Evolutionary conservation across 1,284 basidiomycete genomes (phyloP).

Genomic region (Porodaedalea pini): DNA sequence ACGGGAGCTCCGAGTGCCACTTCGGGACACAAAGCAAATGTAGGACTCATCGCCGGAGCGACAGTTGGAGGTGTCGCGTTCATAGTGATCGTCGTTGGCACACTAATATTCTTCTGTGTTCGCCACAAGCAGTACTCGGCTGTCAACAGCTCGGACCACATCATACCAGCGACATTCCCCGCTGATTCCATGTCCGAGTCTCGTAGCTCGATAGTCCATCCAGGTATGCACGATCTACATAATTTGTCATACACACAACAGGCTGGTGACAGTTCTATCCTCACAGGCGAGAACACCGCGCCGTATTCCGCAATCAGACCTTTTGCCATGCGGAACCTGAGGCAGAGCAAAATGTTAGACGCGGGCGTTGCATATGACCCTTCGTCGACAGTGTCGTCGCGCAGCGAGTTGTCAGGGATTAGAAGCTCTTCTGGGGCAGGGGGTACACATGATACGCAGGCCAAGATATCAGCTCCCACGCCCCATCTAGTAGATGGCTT

Average conservation of each 20-base stretch:
- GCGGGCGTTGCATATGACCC: background rate
- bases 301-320: background rate
- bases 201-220: background rate
- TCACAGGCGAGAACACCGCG: background rate
- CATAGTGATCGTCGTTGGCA: background rate
- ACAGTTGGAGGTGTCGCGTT: conserved; percentile 1
- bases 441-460: too few relatives aligned
- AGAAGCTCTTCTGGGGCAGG: background rate
- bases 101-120: background rate
- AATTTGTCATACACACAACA: background rate
- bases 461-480: background rate
- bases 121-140: background rate
- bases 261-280: background rate
- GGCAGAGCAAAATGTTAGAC: background rate
- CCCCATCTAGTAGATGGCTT: background rate
- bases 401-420: too few relatives aligned
- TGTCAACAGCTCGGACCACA: conserved; percentile 10
- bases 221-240: background rate
- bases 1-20: background rate
- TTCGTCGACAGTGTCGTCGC: too few relatives aligned
- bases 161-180: background rate
- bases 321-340: background rate
- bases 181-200: conserved; percentile 3
- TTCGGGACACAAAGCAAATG: background rate
- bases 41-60: background rate